phyloP scores from a whole-genome alignment of 805 yeast genomes.

The Candida sanyiensis region DNA sequence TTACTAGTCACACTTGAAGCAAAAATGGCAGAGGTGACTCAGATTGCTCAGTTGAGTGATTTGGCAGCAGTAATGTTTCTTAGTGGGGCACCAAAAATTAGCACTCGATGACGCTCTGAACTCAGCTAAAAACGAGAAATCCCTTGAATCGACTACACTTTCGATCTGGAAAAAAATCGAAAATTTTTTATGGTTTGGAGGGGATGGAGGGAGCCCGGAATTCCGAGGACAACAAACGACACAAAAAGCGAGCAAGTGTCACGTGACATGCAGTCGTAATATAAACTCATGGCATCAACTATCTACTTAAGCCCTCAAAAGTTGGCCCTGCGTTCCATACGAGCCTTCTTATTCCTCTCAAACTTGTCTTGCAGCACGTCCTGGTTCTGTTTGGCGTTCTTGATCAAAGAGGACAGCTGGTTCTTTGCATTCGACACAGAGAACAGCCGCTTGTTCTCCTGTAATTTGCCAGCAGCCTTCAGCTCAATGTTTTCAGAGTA shows the following conservation, averaged over 20 bases:
- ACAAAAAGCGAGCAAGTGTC: background rate
- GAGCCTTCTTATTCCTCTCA: conserved; percentile 19
- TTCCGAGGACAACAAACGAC: conserved; percentile 12
- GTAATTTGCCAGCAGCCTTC: conserved; percentile 19
- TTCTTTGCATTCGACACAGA: conserved; percentile 21
- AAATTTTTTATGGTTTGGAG: conserved; percentile 7
- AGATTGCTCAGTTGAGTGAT: background rate
- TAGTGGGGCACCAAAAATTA: background rate
- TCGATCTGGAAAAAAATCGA: conserved; percentile 10
- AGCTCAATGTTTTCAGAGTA: conserved; percentile 21
- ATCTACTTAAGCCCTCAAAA: too few relatives aligned
- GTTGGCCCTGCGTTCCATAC: conserved; percentile 23
- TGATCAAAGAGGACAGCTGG: conserved; percentile 24
- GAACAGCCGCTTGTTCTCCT: conserved; percentile 21
- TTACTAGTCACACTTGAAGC: background rate
- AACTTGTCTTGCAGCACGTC: conserved; percentile 22
- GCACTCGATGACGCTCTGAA: background rate
- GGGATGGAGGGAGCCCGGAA: too few relatives aligned
- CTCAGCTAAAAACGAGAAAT: background rate
- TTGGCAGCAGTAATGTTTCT: background rate
- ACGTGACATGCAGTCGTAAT: conserved; percentile 1
- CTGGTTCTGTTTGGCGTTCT: conserved; percentile 23
- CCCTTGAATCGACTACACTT: background rate
- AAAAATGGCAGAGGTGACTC: background rate
- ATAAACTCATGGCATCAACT: too few relatives aligned